Percentiles rank a stretch among this genome's conserved stretches.
These are phyloP conservation scores for Fusarium irregulare DNA, from an alignment of 2,329 filamentous ascomycete species.

Conservation along the genomic window DNA sequence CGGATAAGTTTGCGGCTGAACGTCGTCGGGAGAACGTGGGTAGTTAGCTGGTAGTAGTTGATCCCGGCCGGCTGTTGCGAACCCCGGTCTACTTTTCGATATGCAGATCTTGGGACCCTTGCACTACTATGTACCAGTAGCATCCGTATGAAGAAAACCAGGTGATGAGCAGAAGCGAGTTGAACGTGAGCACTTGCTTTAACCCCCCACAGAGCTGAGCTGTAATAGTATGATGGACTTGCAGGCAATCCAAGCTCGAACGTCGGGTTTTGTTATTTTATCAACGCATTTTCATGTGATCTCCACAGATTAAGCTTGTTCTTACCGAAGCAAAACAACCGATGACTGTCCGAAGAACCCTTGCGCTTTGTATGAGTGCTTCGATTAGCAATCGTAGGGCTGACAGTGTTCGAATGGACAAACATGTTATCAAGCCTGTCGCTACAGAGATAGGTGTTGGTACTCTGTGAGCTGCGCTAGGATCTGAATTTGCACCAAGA, in stretches of 20 bases:
- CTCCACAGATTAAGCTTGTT: constrained; percentile 11
- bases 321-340: background rate
- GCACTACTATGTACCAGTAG: constrained; percentile 7
- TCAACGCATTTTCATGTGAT: background rate
- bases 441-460: constrained; percentile 1
- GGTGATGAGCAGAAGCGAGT: background rate
- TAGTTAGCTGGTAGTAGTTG: constrained; percentile 23
- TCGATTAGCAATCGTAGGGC: constrained; percentile 26
- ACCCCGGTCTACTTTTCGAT: constrained; percentile 39
- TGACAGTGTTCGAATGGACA: constrained; percentile 19
- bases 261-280: background rate
- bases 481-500: constrained; percentile 39
- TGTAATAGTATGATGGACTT: constrained; percentile 17
- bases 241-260: constrained; percentile 8
- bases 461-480: constrained; percentile 21
- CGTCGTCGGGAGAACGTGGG: constrained; percentile 40
- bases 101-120: constrained; percentile 27
- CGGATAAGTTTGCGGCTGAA: constrained; percentile 25
- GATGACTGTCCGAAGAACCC: background rate
- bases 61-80: constrained; percentile 31
- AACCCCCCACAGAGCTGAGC: constrained; percentile 19
- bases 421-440: constrained; percentile 13
- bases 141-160: background rate
- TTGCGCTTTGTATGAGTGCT: constrained; percentile 5
- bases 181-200: constrained; percentile 25